A percentile compares a stretch with the other conserved stretches of the same genome.
Conservation (phyloP, 2,329 filamentous ascomycete species). For the Colletotrichum lini region DNA sequence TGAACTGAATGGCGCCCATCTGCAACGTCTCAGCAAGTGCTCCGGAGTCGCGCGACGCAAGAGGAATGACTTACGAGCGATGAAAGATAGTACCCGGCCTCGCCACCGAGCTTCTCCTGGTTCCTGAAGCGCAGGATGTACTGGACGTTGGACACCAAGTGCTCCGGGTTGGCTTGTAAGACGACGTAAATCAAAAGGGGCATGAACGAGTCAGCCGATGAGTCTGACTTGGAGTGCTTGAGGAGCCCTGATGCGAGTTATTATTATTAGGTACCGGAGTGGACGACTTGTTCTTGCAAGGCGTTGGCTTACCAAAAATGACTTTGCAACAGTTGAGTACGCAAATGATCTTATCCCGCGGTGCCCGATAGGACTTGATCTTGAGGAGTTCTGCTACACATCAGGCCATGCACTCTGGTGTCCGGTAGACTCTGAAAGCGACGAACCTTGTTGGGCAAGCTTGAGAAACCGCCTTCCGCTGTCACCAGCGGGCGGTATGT, state of each 20-base stretch:
- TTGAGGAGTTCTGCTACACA: constrained; percentile 83
- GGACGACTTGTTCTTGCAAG: not conserved
- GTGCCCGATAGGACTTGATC: constrained; percentile 97
- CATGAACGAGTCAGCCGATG: constrained; percentile 96
- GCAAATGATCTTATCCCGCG: constrained; percentile 97
- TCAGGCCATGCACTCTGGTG: constrained; percentile 47
- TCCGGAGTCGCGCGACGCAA: not conserved
- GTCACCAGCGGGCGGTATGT: constrained; percentile 87
- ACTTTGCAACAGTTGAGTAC: constrained; percentile 99
- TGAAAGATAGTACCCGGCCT: constrained; percentile 97
- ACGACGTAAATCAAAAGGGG: constrained; percentile 96
- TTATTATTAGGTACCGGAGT: constrained; percentile 14
- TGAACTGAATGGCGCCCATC: constrained; percentile 96
- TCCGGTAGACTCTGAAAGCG: not conserved
- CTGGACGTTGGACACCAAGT: constrained; percentile 96
- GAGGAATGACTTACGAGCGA: constrained; percentile 75
- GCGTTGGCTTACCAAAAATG: constrained; percentile 81
- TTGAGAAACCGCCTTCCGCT: constrained; percentile 90
- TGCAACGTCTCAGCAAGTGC: constrained; percentile 39
- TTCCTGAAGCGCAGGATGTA: constrained; percentile 98
- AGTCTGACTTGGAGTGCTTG: constrained; percentile 92
- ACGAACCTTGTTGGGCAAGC: constrained; percentile 86
- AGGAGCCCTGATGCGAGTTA: constrained; percentile 74
- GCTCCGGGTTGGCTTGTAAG: constrained; percentile 92
- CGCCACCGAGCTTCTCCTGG: constrained; percentile 96